phyloP scores from a whole-genome alignment of 768 basidiomycete species.

The Mycena kentingensis region DNA sequence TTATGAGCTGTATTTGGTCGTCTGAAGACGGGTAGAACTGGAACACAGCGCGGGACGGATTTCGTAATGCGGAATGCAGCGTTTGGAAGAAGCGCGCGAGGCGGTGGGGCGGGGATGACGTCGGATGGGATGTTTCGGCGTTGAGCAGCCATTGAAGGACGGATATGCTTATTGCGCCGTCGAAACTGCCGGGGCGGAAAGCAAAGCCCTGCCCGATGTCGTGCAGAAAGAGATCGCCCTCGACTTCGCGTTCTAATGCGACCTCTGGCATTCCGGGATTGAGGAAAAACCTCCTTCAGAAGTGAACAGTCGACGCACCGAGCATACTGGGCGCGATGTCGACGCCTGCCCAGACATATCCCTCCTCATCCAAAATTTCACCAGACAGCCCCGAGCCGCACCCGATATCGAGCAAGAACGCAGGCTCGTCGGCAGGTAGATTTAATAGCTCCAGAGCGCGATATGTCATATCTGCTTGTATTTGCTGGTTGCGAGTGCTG shows the following conservation, averaged over 20 bases:
- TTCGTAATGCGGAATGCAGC: constrained; percentile 80
- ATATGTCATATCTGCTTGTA: constrained; percentile 97
- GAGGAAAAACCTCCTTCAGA: background rate
- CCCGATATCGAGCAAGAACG: constrained; percentile 91
- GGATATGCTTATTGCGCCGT: constrained; percentile 97
- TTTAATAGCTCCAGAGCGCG: constrained; percentile 90
- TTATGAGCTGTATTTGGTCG: constrained; percentile 95
- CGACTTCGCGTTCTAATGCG: constrained; percentile 91
- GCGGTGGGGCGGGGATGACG: constrained; percentile 86
- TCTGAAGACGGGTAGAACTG: constrained; percentile 98
- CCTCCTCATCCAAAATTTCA: constrained; percentile 93
- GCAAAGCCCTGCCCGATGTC: constrained; percentile 99
- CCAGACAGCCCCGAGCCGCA: constrained; percentile 97
- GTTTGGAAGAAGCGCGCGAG: constrained; percentile 91
- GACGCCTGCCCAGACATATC: constrained; percentile 90
- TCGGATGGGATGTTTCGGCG: constrained; percentile 88
- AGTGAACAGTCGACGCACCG: constrained; percentile 49
- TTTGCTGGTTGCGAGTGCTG: constrained; percentile 93
- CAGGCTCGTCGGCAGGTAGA: constrained; percentile 75
- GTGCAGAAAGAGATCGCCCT: constrained; percentile 94
- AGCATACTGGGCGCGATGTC: constrained; percentile 98
- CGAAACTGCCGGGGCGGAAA: constrained; percentile 95
- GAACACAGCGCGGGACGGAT: constrained; percentile 82
- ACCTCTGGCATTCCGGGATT: constrained; percentile 74
- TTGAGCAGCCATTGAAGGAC: constrained; percentile 99